Evolutionary conservation across 2,329 filamentous ascomycete species (phyloP).

Genomic region (Fusarium austroafricanum): DNA sequence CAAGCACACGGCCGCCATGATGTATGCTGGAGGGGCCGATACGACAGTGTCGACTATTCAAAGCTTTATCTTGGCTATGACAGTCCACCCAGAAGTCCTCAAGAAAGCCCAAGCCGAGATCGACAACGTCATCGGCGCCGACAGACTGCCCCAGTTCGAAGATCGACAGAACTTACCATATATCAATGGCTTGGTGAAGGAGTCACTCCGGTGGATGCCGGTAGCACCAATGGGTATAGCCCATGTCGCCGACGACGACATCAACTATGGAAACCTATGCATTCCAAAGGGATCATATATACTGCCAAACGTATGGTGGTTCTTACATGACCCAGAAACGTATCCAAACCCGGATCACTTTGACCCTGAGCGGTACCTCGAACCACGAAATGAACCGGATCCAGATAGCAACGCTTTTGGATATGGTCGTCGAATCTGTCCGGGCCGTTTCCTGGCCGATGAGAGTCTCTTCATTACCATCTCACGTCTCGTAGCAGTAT

Average conservation of each 20-base stretch:
- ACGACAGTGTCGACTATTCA: not conserved
- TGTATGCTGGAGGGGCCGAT: slow-evolving; percentile 8
- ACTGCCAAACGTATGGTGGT: slow-evolving; percentile 38
- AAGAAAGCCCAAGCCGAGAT: slow-evolving; percentile 42
- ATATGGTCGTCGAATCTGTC: slow-evolving; percentile 15
- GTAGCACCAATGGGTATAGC: slow-evolving; percentile 50
- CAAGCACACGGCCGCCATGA: not conserved
- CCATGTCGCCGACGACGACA: slow-evolving; percentile 49
- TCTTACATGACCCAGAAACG: slow-evolving; percentile 71
- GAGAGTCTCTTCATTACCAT: not conserved
- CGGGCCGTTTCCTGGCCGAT: not conserved
- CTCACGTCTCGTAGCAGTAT: not conserved
- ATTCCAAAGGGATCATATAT: slow-evolving; percentile 42
- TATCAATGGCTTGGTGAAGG: slow-evolving; percentile 45
- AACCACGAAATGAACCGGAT: slow-evolving; percentile 11
- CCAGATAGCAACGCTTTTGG: not conserved
- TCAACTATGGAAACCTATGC: slow-evolving; percentile 23
- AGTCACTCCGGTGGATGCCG: slow-evolving; percentile 43
- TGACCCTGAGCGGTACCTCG: slow-evolving; percentile 37
- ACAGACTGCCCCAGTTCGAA: slow-evolving; percentile 39
- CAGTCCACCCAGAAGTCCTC: slow-evolving; percentile 27
- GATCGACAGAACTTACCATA: slow-evolving; percentile 46
- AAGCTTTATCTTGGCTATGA: slow-evolving; percentile 33
- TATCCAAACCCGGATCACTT: slow-evolving; percentile 60
- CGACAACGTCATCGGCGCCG: slow-evolving; percentile 36